Evolutionary conservation across 2,329 filamentous ascomycete species (phyloP), one percentile per base, ranked within the genome.

Genomic region (Alternaria arbusti): DNA sequence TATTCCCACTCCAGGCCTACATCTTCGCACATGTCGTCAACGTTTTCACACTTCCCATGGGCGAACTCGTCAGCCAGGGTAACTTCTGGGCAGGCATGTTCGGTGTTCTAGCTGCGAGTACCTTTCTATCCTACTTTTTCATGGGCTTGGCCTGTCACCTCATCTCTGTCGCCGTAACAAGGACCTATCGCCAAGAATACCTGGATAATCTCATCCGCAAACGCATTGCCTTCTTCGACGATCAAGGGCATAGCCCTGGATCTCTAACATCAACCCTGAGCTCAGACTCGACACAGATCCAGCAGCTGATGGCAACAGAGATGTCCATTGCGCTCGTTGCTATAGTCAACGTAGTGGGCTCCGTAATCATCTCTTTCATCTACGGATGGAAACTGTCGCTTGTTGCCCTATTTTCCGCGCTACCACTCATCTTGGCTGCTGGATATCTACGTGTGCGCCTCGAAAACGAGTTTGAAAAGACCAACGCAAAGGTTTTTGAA

Each of bases 341-440:
- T 9, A 73, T 90, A 22, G 90, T 92, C 74, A 90, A 87, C 52
- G 79, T 94, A 4, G 70, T 88, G 9, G 91, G 90, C 0, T 88
- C 87, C 8, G 79, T 92, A 13, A 82, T 85, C 46, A 90, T 94
- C 55, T 85, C 90, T 1, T 93, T 92, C 70, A 82, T 85, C 5
- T 93, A 90, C 74, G 90, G 90, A 2, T 94, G 92, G 92, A 94
- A 93, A 75, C 83, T 95, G 9, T 88, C 89, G 0, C 80, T 93
- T 0, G 89, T 94, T 0, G 85, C 87, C 0, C 81, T 89, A 9
- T 90, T 88, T 69, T 87, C 91, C 2, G 81, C 83, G 0, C 75
- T 87, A 57, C 86, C 86, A 1, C 76, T 85, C 8, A 82, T 87
- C 4, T 78, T 87, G 8, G 67, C 77, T 5, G 83, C 84, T 11